These are phyloP conservation scores for Acanthamoeba sp. DNA, from an alignment of 208 protist species.

Conservation along the genomic window DNA sequence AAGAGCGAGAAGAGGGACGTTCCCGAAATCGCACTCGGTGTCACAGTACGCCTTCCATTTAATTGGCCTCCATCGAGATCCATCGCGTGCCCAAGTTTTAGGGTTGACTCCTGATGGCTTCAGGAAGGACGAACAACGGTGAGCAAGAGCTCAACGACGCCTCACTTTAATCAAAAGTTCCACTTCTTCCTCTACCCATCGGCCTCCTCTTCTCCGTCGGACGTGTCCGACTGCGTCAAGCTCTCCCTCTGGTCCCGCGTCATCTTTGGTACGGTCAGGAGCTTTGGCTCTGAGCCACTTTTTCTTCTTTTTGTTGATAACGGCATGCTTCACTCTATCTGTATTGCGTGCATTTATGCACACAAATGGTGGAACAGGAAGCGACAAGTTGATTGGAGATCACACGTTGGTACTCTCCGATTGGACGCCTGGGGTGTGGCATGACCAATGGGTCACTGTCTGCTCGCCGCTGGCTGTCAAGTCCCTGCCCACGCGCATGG, in stretches of 20 bases:
- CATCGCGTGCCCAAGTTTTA: too few species aligned
- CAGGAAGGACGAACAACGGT: neutral
- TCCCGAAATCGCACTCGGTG: neutral
- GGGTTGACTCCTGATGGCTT: neutral
- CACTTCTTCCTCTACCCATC: constrained; percentile 23
- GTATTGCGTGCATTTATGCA: neutral
- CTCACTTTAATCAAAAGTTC: neutral
- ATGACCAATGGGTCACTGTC: neutral
- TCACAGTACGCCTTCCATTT: neutral
- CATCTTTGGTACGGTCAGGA: neutral
- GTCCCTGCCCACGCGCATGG: constrained; percentile 26
- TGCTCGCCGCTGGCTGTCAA: constrained; percentile 20
- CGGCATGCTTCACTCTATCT: too few species aligned
- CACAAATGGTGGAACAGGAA: neutral
- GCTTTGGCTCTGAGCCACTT: too few species aligned
- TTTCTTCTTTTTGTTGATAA: too few species aligned
- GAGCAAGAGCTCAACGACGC: neutral
- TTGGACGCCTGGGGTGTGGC: neutral
- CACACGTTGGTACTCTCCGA: constrained; percentile 11
- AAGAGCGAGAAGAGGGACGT: neutral
- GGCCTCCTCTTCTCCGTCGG: neutral
- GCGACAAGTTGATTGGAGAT: constrained; percentile 22
- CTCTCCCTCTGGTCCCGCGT: neutral
- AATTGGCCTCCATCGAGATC: too few species aligned
- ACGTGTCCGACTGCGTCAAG: constrained; percentile 50